Evolutionary conservation across 768 basidiomycete genomes (phyloP).

Genomic region (Hygrophorus pudorinus): DNA sequence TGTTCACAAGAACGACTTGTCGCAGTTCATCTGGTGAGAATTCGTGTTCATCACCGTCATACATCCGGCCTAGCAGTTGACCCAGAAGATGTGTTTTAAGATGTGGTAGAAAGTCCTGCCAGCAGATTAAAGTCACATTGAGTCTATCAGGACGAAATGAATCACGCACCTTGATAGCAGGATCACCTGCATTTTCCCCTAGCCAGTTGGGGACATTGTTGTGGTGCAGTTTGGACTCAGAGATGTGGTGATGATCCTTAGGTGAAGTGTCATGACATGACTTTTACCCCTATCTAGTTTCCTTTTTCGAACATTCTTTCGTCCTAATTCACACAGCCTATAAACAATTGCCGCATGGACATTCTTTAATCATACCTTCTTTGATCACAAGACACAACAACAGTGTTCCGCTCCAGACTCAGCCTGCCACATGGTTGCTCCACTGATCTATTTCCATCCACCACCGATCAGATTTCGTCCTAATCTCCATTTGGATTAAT

Average conservation of each 20-base stretch:
- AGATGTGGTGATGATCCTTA: constrained; percentile 14
- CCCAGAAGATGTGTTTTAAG: constrained; percentile 15
- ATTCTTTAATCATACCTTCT: too few relatives aligned
- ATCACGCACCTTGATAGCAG: constrained; percentile 2
- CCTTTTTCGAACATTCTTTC: too few relatives aligned
- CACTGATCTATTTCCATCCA: too few relatives aligned
- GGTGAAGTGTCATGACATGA: too few relatives aligned
- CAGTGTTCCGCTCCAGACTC: too few relatives aligned
- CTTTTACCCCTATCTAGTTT: too few relatives aligned
- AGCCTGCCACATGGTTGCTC: too few relatives aligned
- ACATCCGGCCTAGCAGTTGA: background rate
- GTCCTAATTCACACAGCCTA: too few relatives aligned
- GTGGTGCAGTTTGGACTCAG: constrained; percentile 8
- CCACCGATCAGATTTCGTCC: too few relatives aligned
- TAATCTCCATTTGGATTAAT: too few relatives aligned
- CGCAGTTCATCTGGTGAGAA: constrained; percentile 5
- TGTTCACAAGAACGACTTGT: constrained; percentile 8
- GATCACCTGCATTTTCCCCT: constrained; percentile 1
- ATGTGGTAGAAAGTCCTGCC: constrained; percentile 14
- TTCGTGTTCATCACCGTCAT: constrained; percentile 8
- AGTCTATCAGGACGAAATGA: background rate
- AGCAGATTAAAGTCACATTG: background rate
- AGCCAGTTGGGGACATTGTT: constrained; percentile 2
- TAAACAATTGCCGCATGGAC: too few relatives aligned
- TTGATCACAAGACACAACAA: too few relatives aligned